A percentile compares a stretch with the other conserved stretches of the same genome.
phyloP scores from a whole-genome alignment of 441 rosid species.

The Manihot esculenta region DNA sequence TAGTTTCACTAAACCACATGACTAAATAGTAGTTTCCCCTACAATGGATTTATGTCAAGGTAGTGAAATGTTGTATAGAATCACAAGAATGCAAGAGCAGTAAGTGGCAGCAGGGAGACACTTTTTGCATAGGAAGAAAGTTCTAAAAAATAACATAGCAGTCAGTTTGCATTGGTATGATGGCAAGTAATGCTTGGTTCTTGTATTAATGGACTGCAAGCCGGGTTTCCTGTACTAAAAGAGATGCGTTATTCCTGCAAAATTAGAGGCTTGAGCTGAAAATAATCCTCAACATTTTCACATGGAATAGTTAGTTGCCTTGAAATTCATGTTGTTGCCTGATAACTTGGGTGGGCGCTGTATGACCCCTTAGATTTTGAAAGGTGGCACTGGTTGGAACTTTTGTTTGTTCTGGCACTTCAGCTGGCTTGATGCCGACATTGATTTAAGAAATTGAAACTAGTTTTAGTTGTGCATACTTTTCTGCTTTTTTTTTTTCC shows the following conservation, averaged over 20 bases:
- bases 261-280: neutral
- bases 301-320: neutral
- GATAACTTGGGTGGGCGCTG: neutral
- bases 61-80: neutral
- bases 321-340: neutral
- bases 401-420: neutral
- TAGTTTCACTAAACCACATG: too few species aligned
- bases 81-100: neutral
- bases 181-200: too few species aligned
- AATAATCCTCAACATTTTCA: too few species aligned
- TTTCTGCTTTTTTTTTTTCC: neutral
- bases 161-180: neutral
- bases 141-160: neutral
- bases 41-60: neutral
- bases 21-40: too few species aligned
- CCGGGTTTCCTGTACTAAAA: too few species aligned
- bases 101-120: neutral
- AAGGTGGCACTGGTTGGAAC: neutral
- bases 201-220: too few species aligned
- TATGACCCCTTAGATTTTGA: neutral
- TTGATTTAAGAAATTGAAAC: neutral
- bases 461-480: conserved; percentile 1
- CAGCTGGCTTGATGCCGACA: neutral
- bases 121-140: neutral
- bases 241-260: neutral